Base-by-base conservation (phyloP, 192 early-diverging fungal species). In the Coemansia sp. region DNA sequence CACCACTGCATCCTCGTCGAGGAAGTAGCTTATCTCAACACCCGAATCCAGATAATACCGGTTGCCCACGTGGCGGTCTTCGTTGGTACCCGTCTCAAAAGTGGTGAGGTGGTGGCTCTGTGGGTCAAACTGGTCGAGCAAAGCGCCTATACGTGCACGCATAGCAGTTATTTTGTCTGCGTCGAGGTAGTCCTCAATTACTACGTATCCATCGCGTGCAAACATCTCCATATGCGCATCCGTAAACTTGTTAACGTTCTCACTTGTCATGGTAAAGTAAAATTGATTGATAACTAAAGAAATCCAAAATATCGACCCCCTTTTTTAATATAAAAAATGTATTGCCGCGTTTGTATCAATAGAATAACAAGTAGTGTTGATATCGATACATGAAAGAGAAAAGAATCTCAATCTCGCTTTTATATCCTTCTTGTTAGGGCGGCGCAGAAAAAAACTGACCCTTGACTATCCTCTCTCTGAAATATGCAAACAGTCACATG, bases 41-140 rank as follows among this genome's bases (percentile, higher is more conserved):
- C 89, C 87, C 2, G 87, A 90, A 23, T 70, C 71, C 15, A 97
- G 77, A 78, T 95, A 97, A 65, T 97, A 97, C 17, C 87, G 85
- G 58, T 93, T 89, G 22, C 91, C 87, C 27, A 87, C 81, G 63
- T 92, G 87, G 22, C 79, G 14, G 23, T 40, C 41, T 9, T 35
- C 32, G 29, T 20, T 9, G 0, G 58, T 62, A 23, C 86, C 84
- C 0, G 93, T 92, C 1, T 79, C 78, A 53, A 96, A 96, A 6
- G 76, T 80, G 0, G 88, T 87, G 74, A 83, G 80, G 7, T 88
- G 89, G 46, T 96, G 91, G 20, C 64, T 72, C 10, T 69, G 62
- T 8, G 88, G 66, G 23, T 88, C 82, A 38, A 87, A 86, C 22
- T 52, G 60, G 3, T 80, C 58, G 8, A 95, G 77, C 18, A 91